Evolutionary conservation across 2,329 filamentous ascomycete genomes (phyloP).

Genomic region (Diplodia mutila): DNA sequence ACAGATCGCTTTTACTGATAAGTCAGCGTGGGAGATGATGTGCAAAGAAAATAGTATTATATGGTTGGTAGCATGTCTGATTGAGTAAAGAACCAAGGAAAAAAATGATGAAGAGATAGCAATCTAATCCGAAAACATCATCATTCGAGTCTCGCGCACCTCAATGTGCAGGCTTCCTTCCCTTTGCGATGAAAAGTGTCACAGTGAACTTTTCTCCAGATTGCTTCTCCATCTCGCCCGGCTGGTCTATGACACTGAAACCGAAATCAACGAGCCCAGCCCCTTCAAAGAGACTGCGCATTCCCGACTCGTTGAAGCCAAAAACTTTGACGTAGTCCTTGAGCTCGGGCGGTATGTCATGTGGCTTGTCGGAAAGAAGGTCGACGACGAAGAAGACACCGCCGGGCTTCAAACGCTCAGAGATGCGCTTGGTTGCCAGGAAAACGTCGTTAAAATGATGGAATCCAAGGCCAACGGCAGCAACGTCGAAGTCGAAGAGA

Average conservation of each 20-base stretch:
- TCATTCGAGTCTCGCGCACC: no score
- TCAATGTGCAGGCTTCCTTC: not conserved
- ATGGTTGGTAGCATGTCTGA: not conserved
- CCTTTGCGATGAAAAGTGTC: conserved; percentile 18
- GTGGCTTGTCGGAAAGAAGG: conserved; percentile 52
- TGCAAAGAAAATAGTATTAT: no score
- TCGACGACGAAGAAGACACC: conserved; percentile 72
- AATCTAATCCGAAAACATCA: not conserved
- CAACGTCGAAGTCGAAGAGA: conserved; percentile 49
- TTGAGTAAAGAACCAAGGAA: not conserved
- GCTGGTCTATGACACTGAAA: conserved; percentile 58
- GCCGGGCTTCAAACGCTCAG: conserved; percentile 64
- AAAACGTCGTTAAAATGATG: conserved; percentile 62
- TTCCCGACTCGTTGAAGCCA: conserved; percentile 65
- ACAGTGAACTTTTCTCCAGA: not conserved
- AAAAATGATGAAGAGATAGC: not conserved
- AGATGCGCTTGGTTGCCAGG: conserved; percentile 62
- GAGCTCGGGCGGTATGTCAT: conserved; percentile 38
- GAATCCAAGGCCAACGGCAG: conserved; percentile 48
- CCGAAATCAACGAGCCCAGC: conserved; percentile 64
- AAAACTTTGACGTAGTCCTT: conserved; percentile 64
- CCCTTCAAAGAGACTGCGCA: conserved; percentile 64
- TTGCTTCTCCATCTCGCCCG: conserved; percentile 47
- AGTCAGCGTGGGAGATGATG: no score
- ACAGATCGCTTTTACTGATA: no score